Conservation (phyloP, 768 basidiomycete genomes). For the Leccinellum albellum region DNA sequence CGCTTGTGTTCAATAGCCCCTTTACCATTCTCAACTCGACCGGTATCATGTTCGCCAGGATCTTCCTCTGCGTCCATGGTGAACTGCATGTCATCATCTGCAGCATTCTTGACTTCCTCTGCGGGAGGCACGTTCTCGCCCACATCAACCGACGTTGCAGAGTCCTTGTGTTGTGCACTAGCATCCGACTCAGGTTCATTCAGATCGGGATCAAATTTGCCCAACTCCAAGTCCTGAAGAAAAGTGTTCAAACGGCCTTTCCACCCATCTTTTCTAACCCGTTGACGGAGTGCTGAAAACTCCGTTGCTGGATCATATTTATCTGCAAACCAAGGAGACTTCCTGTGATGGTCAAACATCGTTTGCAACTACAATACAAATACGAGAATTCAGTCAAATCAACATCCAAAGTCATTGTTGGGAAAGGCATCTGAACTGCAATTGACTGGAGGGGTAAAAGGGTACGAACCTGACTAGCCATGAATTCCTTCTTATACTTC, state of each 20-base stretch:
- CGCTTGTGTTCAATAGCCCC: constrained; percentile 41
- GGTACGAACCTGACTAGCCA: constrained; percentile 76
- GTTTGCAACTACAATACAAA: constrained; percentile 78
- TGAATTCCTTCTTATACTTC: constrained; percentile 90
- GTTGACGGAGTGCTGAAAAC: constrained; percentile 63
- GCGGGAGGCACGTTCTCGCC: constrained; percentile 30
- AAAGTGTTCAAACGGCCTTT: constrained; percentile 69
- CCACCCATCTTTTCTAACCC: constrained; percentile 85
- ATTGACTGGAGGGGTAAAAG: constrained; percentile 12
- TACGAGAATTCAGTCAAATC: constrained; percentile 25
- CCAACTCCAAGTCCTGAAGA: constrained; percentile 74
- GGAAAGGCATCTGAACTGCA: constrained; percentile 13
- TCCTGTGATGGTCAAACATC: constrained; percentile 92
- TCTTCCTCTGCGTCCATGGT: constrained; percentile 73
- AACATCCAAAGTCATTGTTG: constrained; percentile 4
- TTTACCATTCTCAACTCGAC: constrained; percentile 61
- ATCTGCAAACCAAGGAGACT: constrained; percentile 96
- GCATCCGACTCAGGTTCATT: constrained; percentile 57
- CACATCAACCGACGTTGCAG: constrained; percentile 34
- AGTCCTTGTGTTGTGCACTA: constrained; percentile 52
- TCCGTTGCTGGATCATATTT: constrained; percentile 84
- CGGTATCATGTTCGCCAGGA: constrained; percentile 53
- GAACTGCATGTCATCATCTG: constrained; percentile 75
- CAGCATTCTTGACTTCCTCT: constrained; percentile 54
- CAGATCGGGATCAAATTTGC: constrained; percentile 79